Percentiles rank a stretch among this genome's conserved stretches.
Conservation (phyloP, 2,329 filamentous ascomycete species). For the Talaromyces sp. region DNA sequence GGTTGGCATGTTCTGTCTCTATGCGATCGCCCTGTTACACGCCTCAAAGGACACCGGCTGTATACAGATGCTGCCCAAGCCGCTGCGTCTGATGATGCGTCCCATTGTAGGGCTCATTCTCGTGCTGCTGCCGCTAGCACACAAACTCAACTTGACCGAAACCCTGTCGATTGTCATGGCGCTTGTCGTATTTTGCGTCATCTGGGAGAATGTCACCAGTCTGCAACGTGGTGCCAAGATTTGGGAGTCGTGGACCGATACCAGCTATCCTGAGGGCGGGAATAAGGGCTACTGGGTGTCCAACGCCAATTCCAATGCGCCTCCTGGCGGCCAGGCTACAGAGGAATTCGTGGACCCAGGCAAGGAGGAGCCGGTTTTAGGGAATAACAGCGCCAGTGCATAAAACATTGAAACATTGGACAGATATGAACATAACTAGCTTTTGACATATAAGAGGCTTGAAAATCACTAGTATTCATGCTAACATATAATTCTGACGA, state of each 20-base stretch:
- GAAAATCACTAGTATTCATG: background rate
- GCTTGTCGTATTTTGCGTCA: constrained; percentile 37
- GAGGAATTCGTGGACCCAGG: background rate
- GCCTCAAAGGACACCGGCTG: constrained; percentile 32
- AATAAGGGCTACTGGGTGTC: background rate
- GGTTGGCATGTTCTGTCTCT: constrained; percentile 43
- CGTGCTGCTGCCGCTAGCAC: constrained; percentile 32
- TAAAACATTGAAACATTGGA: background rate
- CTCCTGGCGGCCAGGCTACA: background rate
- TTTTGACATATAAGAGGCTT: background rate
- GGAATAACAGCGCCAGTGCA: background rate
- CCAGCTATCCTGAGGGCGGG: constrained; percentile 20
- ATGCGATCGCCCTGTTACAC: constrained; percentile 35
- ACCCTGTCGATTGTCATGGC: constrained; percentile 43
- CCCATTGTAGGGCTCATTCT: constrained; percentile 33
- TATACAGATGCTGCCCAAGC: constrained; percentile 29
- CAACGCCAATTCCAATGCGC: background rate
- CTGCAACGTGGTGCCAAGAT: constrained; percentile 19
- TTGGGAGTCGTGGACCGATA: constrained; percentile 28
- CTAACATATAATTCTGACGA: background rate
- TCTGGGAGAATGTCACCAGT: constrained; percentile 42
- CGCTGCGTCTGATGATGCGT: constrained; percentile 21
- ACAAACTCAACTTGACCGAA: constrained; percentile 27
- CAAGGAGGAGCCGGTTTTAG: background rate
- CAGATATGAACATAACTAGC: background rate